Conservation (phyloP, 441 rosid species). For the Euphorbia celastroides region DNA sequence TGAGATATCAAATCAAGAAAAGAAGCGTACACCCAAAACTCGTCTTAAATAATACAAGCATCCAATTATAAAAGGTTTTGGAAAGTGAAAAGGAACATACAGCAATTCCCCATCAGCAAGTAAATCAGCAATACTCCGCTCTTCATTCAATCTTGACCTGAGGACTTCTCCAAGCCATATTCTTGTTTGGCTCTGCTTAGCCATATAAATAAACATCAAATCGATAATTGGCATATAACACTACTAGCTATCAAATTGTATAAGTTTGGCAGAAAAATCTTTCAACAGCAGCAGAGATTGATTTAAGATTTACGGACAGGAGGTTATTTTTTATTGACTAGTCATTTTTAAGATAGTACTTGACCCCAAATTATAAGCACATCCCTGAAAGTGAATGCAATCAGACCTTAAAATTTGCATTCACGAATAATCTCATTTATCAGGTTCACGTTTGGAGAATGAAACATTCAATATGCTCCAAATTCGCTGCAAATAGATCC, state of each 20-base stretch:
- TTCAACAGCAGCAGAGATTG: neutral
- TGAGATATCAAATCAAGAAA: neutral
- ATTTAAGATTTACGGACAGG: no score
- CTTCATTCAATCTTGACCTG: conserved; percentile 23
- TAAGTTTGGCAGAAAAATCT: neutral
- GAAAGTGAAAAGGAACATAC: conserved; percentile 14
- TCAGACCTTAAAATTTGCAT: neutral
- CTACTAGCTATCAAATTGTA: neutral
- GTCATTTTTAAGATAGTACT: no score
- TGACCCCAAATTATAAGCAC: neutral
- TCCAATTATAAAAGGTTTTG: neutral
- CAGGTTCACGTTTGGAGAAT: neutral
- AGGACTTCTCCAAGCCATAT: conserved; percentile 38
- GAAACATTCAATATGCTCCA: neutral
- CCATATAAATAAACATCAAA: neutral
- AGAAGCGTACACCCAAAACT: neutral
- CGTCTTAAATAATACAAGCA: neutral
- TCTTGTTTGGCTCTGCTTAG: conserved; percentile 26
- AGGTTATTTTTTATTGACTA: no score
- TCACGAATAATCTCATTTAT: neutral
- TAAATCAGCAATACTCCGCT: conserved; percentile 24
- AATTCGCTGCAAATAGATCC: neutral
- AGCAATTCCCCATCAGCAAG: conserved; percentile 34
- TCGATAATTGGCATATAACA: neutral
- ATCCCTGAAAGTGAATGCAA: neutral